Percentiles rank a stretch among this genome's conserved stretches.
phyloP scores from a whole-genome alignment of 305 asterid genomes.

The Solanum hybrid region DNA sequence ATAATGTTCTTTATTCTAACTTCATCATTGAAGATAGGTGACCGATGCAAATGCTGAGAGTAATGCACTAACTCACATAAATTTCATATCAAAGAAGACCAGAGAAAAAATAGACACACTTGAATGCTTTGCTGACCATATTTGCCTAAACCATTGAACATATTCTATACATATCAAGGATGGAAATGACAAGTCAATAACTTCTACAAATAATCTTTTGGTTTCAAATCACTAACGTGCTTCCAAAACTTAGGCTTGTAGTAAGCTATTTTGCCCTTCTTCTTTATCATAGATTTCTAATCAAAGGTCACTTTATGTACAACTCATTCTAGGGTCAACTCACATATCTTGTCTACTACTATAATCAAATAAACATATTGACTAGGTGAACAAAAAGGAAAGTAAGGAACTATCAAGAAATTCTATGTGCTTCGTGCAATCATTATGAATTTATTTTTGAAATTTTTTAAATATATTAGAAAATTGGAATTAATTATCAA shows the following conservation, averaged over 20 bases:
- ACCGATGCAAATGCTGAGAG: neutral
- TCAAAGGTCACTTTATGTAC: neutral
- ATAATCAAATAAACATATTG: neutral
- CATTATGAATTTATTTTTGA: neutral
- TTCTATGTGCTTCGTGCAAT: neutral
- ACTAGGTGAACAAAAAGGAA: neutral
- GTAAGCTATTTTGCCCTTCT: neutral
- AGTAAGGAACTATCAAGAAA: neutral
- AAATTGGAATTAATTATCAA: neutral
- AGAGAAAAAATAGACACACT: neutral
- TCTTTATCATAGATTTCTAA: neutral
- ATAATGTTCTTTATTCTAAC: no score
- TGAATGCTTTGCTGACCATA: neutral
- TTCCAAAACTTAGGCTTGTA: neutral
- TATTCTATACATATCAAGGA: neutral
- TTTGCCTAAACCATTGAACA: neutral
- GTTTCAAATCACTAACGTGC: neutral
- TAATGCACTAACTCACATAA: neutral
- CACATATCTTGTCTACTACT: neutral
- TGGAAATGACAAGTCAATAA: neutral
- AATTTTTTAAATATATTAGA: neutral
- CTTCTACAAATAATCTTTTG: neutral
- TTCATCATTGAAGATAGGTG: no score
- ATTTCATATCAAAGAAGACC: neutral
- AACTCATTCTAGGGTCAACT: neutral